A percentile compares a stretch with the other conserved stretches of the same genome.
These are phyloP conservation scores for Trifolium fragiferum DNA, from an alignment of 306 rosid genomes.

Conservation along the genomic window DNA sequence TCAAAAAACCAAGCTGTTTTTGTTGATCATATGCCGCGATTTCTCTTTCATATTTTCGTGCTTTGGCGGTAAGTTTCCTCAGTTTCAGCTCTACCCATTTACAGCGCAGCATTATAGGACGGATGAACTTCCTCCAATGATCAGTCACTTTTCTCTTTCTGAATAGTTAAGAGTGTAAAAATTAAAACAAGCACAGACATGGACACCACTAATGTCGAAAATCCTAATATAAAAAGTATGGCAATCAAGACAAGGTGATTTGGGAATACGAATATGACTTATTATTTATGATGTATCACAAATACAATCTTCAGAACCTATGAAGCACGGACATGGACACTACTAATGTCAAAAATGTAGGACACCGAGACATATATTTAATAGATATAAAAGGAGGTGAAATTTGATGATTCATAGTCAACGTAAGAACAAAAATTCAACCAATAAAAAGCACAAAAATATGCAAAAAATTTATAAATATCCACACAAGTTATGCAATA, in stretches of 20 bases:
- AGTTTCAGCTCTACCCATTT: conserved; percentile 83
- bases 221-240: conserved; percentile 21
- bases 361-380: not conserved
- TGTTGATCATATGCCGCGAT: conserved; percentile 53
- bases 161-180: conserved; percentile 41
- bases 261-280: not conserved
- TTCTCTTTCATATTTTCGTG: conserved; percentile 60
- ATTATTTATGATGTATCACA: not conserved
- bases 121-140: conserved; percentile 79
- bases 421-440: not conserved
- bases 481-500: not conserved
- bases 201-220: too few relatives aligned
- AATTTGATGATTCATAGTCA: conserved; percentile 2
- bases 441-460: not conserved
- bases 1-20: conserved; percentile 53
- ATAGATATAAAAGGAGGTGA: not conserved
- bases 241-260: conserved; percentile 11
- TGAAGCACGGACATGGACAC: not conserved
- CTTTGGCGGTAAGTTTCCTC: conserved; percentile 60
- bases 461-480: not conserved
- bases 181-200: conserved; percentile 21
- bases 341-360: not conserved
- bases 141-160: conserved; percentile 75
- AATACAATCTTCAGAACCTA: conserved; percentile 17
- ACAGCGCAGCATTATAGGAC: conserved; percentile 80